These are phyloP conservation scores for Streptanthus diversifolius DNA, from an alignment of 345 rosid species.

Conservation along the genomic window DNA sequence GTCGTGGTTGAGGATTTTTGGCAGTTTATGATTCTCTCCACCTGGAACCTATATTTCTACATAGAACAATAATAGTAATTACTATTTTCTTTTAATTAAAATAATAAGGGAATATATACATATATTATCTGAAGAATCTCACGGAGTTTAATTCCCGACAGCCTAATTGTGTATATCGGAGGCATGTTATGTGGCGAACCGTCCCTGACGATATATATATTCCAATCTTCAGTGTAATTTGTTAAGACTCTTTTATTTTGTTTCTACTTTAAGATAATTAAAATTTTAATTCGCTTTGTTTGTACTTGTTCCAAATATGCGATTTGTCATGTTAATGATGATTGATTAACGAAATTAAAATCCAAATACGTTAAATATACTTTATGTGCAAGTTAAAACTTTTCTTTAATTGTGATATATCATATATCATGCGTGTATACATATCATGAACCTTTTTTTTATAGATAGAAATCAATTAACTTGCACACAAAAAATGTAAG, in stretches of 20 bases:
- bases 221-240: constrained; percentile 10
- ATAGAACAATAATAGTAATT: constrained; percentile 6
- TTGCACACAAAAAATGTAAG: background rate
- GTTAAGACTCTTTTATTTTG: background rate
- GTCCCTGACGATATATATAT: constrained; percentile 11
- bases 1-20: constrained; percentile 23
- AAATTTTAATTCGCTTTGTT: background rate
- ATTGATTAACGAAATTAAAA: background rate
- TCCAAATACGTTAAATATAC: background rate
- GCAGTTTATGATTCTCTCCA: constrained; percentile 32
- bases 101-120: constrained; percentile 8
- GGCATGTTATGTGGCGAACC: constrained; percentile 9
- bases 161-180: background rate
- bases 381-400: background rate
- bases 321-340: background rate
- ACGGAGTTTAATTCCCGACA: constrained; percentile 27
- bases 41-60: constrained; percentile 14
- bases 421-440: background rate
- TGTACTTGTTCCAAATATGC: background rate
- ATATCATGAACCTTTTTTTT: background rate
- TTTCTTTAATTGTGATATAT: background rate
- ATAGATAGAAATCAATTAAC: background rate
- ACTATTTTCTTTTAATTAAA: background rate
- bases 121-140: background rate
- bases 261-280: background rate